Evolutionary conservation across 306 rosid genomes (phyloP).

Genomic region (Rosa chinensis): DNA sequence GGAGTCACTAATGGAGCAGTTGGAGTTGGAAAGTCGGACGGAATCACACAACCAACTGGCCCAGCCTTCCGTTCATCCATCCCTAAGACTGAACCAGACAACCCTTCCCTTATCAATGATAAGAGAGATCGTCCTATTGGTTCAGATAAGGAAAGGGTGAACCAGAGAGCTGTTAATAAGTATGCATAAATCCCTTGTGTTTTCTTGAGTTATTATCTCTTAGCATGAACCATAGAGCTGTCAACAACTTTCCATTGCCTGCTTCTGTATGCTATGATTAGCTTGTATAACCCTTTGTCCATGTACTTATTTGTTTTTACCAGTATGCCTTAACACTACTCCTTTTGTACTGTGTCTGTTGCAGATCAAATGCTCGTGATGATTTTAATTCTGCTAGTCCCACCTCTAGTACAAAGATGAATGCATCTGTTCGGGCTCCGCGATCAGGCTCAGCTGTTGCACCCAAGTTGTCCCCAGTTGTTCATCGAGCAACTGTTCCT

Average conservation of each 20-base stretch:
- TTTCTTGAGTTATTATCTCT: conserved; percentile 18
- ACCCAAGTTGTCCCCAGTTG: conserved; percentile 86
- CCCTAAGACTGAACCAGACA: conserved; percentile 77
- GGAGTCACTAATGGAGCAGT: conserved; percentile 73
- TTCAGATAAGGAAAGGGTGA: conserved; percentile 82
- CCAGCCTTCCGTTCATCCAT: conserved; percentile 77
- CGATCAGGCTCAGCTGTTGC: conserved; percentile 78
- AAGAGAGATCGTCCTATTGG: conserved; percentile 77
- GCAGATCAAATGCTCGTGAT: conserved; percentile 78
- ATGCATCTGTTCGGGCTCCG: conserved; percentile 82
- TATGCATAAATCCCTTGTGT: conserved; percentile 39
- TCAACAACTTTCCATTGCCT: not conserved
- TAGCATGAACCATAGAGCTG: not conserved
- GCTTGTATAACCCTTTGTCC: conserved; percentile 19
- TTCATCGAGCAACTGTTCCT: conserved; percentile 66
- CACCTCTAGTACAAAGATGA: conserved; percentile 64
- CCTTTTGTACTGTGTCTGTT: conserved; percentile 28
- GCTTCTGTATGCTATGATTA: conserved; percentile 9
- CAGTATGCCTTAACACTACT: conserved; percentile 19
- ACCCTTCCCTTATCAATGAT: conserved; percentile 60
- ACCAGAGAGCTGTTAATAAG: conserved; percentile 82
- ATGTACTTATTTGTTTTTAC: conserved; percentile 14
- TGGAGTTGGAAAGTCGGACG: conserved; percentile 81
- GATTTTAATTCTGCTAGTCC: conserved; percentile 85
- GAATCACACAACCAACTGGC: conserved; percentile 67